Percentiles rank a stretch among this genome's conserved stretches.
These are phyloP conservation scores for Colletotrichum limetticola DNA, from an alignment of 2,329 filamentous ascomycete genomes.

Conservation along the genomic window DNA sequence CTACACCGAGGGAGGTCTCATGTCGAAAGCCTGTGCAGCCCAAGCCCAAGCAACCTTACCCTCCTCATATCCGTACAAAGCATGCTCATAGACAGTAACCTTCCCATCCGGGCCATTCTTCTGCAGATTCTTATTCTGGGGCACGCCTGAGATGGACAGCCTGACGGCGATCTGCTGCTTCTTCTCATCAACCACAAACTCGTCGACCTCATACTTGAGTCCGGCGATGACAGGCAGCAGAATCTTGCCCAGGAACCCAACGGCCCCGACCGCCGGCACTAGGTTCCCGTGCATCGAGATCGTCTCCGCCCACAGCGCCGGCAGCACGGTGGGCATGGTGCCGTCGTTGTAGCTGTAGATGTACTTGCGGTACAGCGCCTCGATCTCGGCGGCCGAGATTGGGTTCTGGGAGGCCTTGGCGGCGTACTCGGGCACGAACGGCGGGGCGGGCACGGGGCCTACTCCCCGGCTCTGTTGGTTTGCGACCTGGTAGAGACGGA, in stretches of 20 bases:
- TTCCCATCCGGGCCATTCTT: background rate
- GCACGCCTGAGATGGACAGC: constrained; percentile 8
- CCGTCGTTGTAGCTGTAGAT: constrained; percentile 23
- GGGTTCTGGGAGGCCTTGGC: background rate
- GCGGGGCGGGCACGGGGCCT: background rate
- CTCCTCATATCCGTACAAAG: background rate
- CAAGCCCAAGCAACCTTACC: constrained; percentile 8
- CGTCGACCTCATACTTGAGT: constrained; percentile 14
- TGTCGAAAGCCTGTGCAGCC: constrained; percentile 8
- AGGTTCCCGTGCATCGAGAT: background rate
- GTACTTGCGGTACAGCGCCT: background rate
- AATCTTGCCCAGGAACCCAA: background rate
- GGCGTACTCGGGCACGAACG: background rate
- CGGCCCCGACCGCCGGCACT: background rate
- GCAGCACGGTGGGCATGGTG: background rate
- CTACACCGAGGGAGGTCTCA: background rate
- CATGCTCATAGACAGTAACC: constrained; percentile 8
- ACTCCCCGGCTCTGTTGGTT: background rate
- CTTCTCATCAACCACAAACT: constrained; percentile 7
- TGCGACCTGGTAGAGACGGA: constrained; percentile 14
- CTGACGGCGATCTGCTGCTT: constrained; percentile 18
- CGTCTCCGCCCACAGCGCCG: background rate
- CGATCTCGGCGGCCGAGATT: background rate
- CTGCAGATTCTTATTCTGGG: constrained; percentile 11
- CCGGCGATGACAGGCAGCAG: constrained; percentile 8